phyloP scores from a whole-genome alignment of 2,329 filamentous ascomycete genomes.

The Trichoderma hamatum region DNA sequence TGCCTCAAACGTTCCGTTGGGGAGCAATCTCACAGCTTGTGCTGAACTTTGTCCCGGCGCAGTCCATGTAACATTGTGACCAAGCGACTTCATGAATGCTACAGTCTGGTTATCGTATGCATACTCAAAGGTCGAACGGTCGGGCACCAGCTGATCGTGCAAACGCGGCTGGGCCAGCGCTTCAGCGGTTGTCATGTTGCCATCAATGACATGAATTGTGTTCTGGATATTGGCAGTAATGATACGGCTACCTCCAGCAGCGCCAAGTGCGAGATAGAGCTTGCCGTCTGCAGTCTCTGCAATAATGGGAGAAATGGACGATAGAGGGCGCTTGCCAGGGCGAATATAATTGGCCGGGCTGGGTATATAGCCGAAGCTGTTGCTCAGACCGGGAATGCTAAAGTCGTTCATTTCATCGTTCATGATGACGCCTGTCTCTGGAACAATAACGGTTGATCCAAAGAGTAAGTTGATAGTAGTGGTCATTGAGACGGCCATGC shows the following conservation, averaged over 20 bases:
- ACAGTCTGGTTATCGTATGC: constrained; percentile 71
- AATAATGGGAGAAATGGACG: constrained; percentile 76
- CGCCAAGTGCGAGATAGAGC: constrained; percentile 73
- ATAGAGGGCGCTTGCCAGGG: constrained; percentile 77
- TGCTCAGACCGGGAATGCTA: constrained; percentile 70
- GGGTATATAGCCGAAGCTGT: constrained; percentile 78
- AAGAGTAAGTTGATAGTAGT: constrained; percentile 83
- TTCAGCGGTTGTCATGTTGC: constrained; percentile 59
- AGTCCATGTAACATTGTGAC: constrained; percentile 77
- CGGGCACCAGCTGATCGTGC: constrained; percentile 81
- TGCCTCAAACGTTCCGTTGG: constrained; percentile 73
- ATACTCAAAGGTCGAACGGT: constrained; percentile 70
- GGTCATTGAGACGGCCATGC: constrained; percentile 75
- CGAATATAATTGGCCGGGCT: constrained; percentile 74
- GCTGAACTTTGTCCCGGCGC: constrained; percentile 67
- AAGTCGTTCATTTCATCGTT: constrained; percentile 71
- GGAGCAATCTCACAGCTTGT: constrained; percentile 68
- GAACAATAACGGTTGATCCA: constrained; percentile 73
- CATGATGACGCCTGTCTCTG: constrained; percentile 80
- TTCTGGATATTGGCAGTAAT: constrained; percentile 82
- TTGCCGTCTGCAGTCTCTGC: constrained; percentile 69
- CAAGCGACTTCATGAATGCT: constrained; percentile 64
- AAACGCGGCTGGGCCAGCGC: constrained; percentile 71
- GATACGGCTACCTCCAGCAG: constrained; percentile 82
- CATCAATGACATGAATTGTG: constrained; percentile 73